Base-by-base conservation (phyloP, 768 basidiomycete species). In the Pleurotus sapidus region DNA sequence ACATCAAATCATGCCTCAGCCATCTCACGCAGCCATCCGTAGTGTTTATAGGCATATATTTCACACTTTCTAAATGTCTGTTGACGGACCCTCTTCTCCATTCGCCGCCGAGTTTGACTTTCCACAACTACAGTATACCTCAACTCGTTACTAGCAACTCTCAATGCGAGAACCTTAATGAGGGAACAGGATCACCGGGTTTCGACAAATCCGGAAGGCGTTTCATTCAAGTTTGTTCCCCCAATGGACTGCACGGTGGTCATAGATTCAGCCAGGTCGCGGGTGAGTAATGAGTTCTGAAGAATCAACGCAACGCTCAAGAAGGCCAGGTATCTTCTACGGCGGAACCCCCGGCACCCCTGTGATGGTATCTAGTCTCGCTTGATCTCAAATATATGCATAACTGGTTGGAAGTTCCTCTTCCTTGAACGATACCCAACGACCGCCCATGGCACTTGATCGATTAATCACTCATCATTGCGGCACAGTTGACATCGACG, bases 51-150 rank as follows among this genome's bases (percentile, higher is more conserved):
- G 76, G 67, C 5, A 72, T 81, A 49, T 80, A 78, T 60, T 73
- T 80, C 57, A 70, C 69, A 40, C 69, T 81, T 9, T 77, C 75
- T 61, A 81, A 82, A 65, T 50, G 81, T 80, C 30, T 62, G 74
- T 59, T 25, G 30, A 18, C 18, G 9, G 5, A 14, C 40, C 23
- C 25, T 18, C 25, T 18, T n/a, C 25, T 38, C 15, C 37, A 25
- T 45, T 24, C 25, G 43, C 40, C 4, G 23, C 5, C 30, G 42
- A 23, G 7, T 15, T 15, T 15, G 8, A 30, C 8, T 30, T 30
- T 1, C 6, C 27, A 6, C 27, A 7, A 38, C 23, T 7, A 47
- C 40, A 77, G 74, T 78, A 37, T 76, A 77, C 58, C 63, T 67
- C 3, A 78, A 78, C 53, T 74, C 75, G 9, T 70, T 75, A 50